phyloP scores from a whole-genome alignment of 202 grass and related monocot species.

The Eragrostis tef region DNA sequence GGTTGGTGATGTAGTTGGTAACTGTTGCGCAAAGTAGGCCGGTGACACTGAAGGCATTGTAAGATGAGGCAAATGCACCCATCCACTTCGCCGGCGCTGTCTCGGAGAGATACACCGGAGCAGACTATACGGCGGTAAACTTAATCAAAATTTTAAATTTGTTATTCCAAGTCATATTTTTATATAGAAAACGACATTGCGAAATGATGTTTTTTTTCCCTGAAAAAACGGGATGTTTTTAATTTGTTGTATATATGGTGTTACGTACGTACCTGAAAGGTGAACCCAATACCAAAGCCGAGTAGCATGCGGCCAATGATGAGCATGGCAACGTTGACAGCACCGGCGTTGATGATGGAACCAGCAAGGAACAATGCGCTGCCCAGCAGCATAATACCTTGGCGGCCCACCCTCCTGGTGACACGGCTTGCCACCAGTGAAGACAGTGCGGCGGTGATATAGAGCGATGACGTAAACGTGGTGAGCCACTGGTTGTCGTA shows the following conservation, averaged over 20 bases:
- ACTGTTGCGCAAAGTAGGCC: slow-evolving; percentile 42
- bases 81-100: slow-evolving; percentile 46
- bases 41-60: slow-evolving; percentile 25
- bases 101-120: slow-evolving; percentile 51
- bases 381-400: slow-evolving; percentile 47
- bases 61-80: slow-evolving; percentile 50
- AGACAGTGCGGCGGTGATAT: slow-evolving; percentile 50
- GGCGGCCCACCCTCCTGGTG: slow-evolving; percentile 43
- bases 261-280: slow-evolving; percentile 49
- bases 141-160: too few species aligned
- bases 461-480: slow-evolving; percentile 63
- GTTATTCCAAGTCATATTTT: not conserved
- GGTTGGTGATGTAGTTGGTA: slow-evolving; percentile 54
- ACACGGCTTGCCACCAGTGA: slow-evolving; percentile 45
- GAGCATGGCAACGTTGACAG: slow-evolving; percentile 54
- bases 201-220: too few species aligned
- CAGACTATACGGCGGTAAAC: slow-evolving; percentile 11
- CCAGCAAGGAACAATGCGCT: slow-evolving; percentile 49
- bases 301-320: slow-evolving; percentile 60
- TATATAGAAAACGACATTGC: too few species aligned
- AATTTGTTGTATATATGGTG: not conserved
- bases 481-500: slow-evolving; percentile 64
- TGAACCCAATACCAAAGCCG: slow-evolving; percentile 54
- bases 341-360: slow-evolving; percentile 45
- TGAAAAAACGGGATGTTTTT: too few species aligned